phyloP scores from a whole-genome alignment of 306 rosid genomes.

The Geum urbanum region DNA sequence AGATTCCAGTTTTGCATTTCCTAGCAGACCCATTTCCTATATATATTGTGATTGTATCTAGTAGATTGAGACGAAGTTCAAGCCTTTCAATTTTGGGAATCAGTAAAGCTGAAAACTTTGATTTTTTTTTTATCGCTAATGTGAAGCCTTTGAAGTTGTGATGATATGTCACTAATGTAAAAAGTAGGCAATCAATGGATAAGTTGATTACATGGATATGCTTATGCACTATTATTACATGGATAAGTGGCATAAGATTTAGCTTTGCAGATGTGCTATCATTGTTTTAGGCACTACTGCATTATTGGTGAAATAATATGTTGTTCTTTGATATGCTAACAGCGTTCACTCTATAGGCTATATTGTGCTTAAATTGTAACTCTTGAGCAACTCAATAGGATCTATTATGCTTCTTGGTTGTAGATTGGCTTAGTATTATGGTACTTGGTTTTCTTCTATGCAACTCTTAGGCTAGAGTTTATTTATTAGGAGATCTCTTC shows the following conservation, averaged over 20 bases:
- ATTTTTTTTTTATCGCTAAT: background rate
- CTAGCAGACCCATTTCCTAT: slow-evolving; percentile 6
- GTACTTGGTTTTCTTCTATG: background rate
- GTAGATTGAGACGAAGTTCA: too few species aligned
- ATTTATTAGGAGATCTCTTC: background rate
- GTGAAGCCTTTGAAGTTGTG: background rate
- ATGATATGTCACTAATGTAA: background rate
- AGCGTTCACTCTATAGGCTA: background rate
- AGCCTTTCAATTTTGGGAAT: too few species aligned
- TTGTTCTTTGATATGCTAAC: background rate
- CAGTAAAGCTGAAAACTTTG: too few species aligned
- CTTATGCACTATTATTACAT: background rate
- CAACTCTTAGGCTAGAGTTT: background rate
- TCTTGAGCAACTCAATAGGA: background rate
- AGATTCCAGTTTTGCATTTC: background rate
- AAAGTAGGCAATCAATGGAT: background rate
- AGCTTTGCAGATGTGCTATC: background rate
- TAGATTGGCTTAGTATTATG: background rate
- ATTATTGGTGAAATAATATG: background rate
- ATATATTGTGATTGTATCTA: background rate
- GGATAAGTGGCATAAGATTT: background rate
- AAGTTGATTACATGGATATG: too few species aligned
- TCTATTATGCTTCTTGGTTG: background rate
- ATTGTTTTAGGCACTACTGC: background rate
- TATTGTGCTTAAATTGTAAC: background rate